Conservation (phyloP, 2,329 filamentous ascomycete genomes). For the Didymella exigua region DNA sequence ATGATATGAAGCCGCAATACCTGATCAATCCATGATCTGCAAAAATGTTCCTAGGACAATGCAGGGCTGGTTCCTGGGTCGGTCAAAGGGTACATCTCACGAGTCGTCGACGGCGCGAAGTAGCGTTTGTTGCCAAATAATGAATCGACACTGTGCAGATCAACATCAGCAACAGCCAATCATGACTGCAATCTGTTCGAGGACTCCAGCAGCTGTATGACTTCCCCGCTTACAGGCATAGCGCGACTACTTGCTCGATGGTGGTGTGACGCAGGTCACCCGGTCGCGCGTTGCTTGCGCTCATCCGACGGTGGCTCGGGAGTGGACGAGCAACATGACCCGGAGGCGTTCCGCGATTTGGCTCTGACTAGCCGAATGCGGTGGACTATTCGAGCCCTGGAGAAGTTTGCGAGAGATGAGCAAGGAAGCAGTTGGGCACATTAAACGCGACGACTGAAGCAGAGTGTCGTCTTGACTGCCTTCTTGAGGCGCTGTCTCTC, state of each 20-base stretch:
- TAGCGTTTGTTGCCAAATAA: conserved; percentile 3
- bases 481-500: neutral
- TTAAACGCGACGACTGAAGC: neutral
- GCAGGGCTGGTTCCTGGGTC: conserved; percentile 1
- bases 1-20: neutral
- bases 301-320: conserved; percentile 36
- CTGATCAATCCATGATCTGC: neutral
- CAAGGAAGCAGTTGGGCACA: neutral
- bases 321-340: conserved; percentile 14
- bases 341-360: conserved; percentile 25
- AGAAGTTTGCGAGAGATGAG: neutral
- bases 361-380: conserved; percentile 16
- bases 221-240: conserved; percentile 15
- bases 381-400: conserved; percentile 13
- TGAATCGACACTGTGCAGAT: conserved; percentile 14
- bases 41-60: neutral
- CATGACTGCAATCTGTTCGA: neutral
- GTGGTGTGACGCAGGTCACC: conserved; percentile 25
- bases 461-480: neutral
- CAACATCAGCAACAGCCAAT: conserved; percentile 12
- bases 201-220: neutral
- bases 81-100: conserved; percentile 11
- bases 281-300: conserved; percentile 23
- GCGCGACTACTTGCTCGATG: conserved; percentile 4
- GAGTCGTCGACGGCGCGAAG: conserved; percentile 1